A percentile compares a stretch with the other conserved stretches of the same genome.
phyloP scores from a whole-genome alignment of 257 asterid genomes.

The Solanum chiquidenum region DNA sequence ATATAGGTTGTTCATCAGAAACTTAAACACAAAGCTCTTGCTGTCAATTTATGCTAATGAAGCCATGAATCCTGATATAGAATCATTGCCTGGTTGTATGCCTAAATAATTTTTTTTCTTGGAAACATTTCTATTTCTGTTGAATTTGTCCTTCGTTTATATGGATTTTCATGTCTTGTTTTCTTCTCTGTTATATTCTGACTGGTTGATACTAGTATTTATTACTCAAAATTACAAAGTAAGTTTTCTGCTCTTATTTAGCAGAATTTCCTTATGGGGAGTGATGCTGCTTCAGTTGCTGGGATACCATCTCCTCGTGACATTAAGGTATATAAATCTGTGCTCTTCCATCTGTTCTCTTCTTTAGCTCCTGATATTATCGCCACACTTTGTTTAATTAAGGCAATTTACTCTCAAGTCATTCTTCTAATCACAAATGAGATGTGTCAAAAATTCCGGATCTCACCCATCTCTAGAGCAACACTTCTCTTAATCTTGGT shows the following conservation, averaged over 20 bases:
- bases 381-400: neutral
- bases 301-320: conserved; percentile 26
- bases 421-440: neutral
- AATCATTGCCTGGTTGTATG: neutral
- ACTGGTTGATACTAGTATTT: neutral
- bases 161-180: neutral
- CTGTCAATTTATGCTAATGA: neutral
- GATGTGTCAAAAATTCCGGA: neutral
- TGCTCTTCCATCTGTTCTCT: neutral
- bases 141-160: neutral
- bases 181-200: neutral
- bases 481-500: neutral
- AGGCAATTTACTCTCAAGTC: neutral
- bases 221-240: neutral
- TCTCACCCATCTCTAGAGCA: neutral
- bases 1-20: neutral
- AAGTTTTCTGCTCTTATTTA: neutral
- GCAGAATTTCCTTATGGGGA: conserved; percentile 42
- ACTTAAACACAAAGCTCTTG: neutral
- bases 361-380: neutral
- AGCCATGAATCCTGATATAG: neutral
- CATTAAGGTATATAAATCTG: conserved; percentile 46
- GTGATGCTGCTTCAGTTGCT: conserved; percentile 14
- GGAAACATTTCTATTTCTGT: neutral
- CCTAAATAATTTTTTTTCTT: neutral